phyloP scores from a whole-genome alignment of 2,329 filamentous ascomycete species.

The Claviceps quebecensis region DNA sequence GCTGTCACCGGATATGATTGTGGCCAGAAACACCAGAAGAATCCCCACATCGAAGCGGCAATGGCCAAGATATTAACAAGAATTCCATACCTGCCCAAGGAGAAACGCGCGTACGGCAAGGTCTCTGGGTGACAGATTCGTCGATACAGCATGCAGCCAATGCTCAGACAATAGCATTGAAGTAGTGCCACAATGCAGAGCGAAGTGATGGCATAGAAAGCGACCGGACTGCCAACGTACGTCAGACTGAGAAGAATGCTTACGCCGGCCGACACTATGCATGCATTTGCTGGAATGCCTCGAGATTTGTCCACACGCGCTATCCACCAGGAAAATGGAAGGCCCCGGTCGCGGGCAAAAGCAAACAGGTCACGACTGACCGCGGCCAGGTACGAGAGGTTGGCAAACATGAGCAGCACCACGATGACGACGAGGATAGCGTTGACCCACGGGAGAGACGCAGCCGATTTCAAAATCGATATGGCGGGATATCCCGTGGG shows the following conservation, averaged over 20 bases:
- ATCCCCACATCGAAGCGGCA: slow-evolving; percentile 5
- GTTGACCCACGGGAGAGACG: slow-evolving; percentile 6
- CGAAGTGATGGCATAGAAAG: slow-evolving; percentile 9
- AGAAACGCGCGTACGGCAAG: slow-evolving; percentile 5
- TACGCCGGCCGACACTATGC: slow-evolving; percentile 2
- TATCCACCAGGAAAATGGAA: slow-evolving; percentile 1
- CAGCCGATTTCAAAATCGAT: slow-evolving; percentile 3
- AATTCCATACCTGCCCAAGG: slow-evolving; percentile 7
- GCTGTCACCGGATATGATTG: slow-evolving; percentile 4
- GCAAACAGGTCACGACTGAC: slow-evolving; percentile 5
- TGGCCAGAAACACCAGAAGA: slow-evolving; percentile 10
- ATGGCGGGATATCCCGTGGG: slow-evolving; percentile 5
- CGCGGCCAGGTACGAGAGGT: slow-evolving; percentile 3
- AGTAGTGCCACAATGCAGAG: slow-evolving; percentile 6
- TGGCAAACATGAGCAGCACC: slow-evolving; percentile 4
- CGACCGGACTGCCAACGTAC: slow-evolving; percentile 8
- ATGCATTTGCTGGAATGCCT: slow-evolving; percentile 8
- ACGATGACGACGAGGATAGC: slow-evolving; percentile 3
- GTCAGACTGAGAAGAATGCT: slow-evolving; percentile 5
- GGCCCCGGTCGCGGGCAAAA: slow-evolving; percentile 5
- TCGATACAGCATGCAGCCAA: slow-evolving; percentile 8
- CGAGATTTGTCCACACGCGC: background rate
- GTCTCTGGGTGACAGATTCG: slow-evolving; percentile 5
- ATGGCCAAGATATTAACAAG: slow-evolving; percentile 5
- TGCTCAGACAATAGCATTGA: slow-evolving; percentile 9